phyloP scores from a whole-genome alignment of 2,329 filamentous ascomycete genomes.

The Sarocladium strictum region DNA sequence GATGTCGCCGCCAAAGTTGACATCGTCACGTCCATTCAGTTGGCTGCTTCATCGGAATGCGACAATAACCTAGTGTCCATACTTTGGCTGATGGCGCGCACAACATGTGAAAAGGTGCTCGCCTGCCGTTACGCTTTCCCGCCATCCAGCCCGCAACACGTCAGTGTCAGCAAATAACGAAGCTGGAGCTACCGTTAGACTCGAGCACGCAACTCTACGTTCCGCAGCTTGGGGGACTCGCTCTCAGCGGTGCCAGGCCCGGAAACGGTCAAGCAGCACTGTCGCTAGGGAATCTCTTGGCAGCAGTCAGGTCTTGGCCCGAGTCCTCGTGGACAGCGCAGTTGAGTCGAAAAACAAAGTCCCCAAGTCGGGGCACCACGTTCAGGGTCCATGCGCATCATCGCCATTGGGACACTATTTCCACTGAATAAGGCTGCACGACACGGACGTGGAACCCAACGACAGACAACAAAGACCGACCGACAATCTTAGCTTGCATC shows the following conservation, averaged over 20 bases:
- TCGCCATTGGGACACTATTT: neutral
- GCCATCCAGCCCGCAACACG: neutral
- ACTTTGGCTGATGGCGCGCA: neutral
- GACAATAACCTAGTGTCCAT: neutral
- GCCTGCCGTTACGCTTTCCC: neutral
- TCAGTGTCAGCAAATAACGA: neutral
- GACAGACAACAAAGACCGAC: neutral
- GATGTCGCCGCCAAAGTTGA: neutral
- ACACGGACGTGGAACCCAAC: neutral
- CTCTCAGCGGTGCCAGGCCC: neutral
- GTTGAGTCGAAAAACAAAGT: neutral
- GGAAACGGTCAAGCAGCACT: neutral
- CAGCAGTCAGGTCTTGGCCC: neutral
- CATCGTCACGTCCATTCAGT: neutral
- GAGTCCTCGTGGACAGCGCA: neutral
- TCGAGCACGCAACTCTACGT: neutral
- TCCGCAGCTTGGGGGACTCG: neutral
- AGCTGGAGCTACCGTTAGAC: neutral
- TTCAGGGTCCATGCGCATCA: slow-evolving; percentile 6
- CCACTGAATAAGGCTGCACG: slow-evolving; percentile 8
- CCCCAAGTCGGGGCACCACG: neutral
- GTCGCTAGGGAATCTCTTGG: neutral
- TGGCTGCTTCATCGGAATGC: neutral
- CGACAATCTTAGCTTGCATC: neutral
- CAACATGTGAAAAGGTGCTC: neutral